Evolutionary conservation across 2,329 filamentous ascomycete species (phyloP).

Genomic region (Talaromyces sp.): DNA sequence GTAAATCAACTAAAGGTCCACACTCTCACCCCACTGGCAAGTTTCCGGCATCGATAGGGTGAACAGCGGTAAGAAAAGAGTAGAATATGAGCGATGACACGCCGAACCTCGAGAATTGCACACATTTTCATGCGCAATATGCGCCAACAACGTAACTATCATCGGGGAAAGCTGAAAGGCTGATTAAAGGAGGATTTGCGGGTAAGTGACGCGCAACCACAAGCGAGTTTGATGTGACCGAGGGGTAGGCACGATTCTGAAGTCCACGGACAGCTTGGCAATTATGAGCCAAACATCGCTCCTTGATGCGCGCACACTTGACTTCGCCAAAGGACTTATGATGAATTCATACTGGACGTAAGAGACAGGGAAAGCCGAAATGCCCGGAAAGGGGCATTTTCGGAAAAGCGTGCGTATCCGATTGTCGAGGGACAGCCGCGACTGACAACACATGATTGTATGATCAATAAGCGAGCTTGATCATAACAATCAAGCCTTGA

Average conservation of each 20-base stretch:
- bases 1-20: constrained; percentile 5
- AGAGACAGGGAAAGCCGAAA: neutral
- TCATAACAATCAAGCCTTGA: neutral
- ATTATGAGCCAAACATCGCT: neutral
- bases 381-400: neutral
- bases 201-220: neutral
- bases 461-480: neutral
- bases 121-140: neutral
- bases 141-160: neutral
- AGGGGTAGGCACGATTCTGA: neutral
- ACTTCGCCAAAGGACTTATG: too few relatives aligned
- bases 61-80: neutral
- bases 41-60: neutral
- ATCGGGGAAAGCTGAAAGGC: neutral
- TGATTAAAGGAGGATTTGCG: neutral
- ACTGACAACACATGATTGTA: neutral
- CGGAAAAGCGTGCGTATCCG: neutral
- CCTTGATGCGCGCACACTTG: neutral
- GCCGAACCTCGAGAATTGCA: neutral
- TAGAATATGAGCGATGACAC: neutral
- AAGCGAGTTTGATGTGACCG: neutral
- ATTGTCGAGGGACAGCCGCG: neutral
- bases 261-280: neutral
- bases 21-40: neutral
- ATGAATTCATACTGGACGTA: neutral